Conservation (phyloP, 768 basidiomycete species). For the Boletus eberwhitei region DNA sequence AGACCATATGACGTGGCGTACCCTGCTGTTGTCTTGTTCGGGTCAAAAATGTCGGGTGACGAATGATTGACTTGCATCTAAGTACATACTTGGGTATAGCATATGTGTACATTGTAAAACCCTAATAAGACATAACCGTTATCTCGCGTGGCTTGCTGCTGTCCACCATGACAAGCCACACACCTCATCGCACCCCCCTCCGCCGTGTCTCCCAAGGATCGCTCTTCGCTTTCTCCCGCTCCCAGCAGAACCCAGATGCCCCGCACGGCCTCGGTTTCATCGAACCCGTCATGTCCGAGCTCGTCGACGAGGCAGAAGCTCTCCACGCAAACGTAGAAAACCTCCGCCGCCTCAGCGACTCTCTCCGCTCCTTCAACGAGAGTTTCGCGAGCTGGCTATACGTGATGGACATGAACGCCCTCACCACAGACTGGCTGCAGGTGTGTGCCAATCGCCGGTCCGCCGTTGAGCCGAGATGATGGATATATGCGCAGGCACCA, state of each 20-base stretch:
- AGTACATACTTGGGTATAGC: no score
- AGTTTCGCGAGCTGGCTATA: constrained; percentile 90
- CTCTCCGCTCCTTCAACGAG: constrained; percentile 86
- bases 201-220: constrained; percentile 90
- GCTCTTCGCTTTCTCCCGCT: constrained; percentile 79
- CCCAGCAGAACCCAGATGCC: constrained; percentile 61
- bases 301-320: constrained; percentile 83
- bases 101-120: background rate
- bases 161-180: constrained; percentile 8
- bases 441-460: constrained; percentile 31
- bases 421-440: constrained; percentile 93
- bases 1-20: no score
- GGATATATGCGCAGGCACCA: constrained; percentile 45
- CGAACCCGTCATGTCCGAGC: constrained; percentile 77
- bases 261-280: constrained; percentile 85
- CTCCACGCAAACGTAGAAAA: constrained; percentile 73
- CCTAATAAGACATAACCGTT: background rate
- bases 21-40: no score
- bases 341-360: constrained; percentile 67
- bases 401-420: constrained; percentile 90
- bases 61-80: no score
- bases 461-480: background rate
- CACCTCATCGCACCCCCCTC: constrained; percentile 73
- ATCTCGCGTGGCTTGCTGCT: background rate
- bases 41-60: no score